Evolutionary conservation across 345 rosid genomes (phyloP), one percentile per base, ranked within the genome.

Genomic region (Raphanus sativus): DNA sequence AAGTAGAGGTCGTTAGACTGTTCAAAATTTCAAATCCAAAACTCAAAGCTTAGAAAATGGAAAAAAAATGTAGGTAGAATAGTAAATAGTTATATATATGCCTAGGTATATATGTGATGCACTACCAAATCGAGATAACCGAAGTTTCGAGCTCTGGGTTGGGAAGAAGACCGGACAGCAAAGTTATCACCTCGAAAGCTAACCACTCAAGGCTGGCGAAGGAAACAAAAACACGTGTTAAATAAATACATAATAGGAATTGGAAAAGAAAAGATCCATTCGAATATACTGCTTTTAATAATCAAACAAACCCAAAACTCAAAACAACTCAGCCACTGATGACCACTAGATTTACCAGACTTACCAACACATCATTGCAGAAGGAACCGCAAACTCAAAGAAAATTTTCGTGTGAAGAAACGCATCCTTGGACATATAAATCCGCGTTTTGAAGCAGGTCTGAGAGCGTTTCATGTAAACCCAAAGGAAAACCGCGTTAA

Each of bases 71-170:
- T 52, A 7, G 3, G 59, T 52, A 6, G 9, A 10, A 40, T 40
- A 2, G 48, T 40, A 40, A 2, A 40, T 40, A 40, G 6, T 6
- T 34, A 34, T 34, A 34, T 34, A 34, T 34, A 8, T 36, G 8
- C 4, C 3, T 30, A 8, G 45, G 26, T 48, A 8, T 28, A 25
- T 1, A 1, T 6, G 68, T 38, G 5, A 77, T 26, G 29, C 72
- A 81, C 69, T 83, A 87, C 88, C 89, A 87, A 50, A 86, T 76
- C 0, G 90, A 84, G 40, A 89, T 77, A 56, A 86, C 90, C 9
- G 92, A 87, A n/a, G 89, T 83, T 77, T 87, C 89, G 11, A 89
- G 89, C 82, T 80, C 29, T 21, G 90, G 81, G 56, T 87, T 84
- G 7, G 89, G 92, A 42, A 87, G 62, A 64, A 89, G 73, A 36